Conservation (phyloP, 768 basidiomycete species). For the Russula lepida region DNA sequence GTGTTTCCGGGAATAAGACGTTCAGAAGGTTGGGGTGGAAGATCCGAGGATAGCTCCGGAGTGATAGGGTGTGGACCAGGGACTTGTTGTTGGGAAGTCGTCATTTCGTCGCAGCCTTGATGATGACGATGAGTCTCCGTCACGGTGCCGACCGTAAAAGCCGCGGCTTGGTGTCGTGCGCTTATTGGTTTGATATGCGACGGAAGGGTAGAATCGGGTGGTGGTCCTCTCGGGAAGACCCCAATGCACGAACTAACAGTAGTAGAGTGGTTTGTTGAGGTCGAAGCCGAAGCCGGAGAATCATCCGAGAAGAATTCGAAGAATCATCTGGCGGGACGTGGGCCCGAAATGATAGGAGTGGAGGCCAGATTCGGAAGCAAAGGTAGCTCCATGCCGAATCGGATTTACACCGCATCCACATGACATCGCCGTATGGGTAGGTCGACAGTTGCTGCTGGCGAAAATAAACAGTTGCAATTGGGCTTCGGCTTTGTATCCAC, state of each 20-base stretch:
- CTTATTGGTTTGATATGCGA: neutral
- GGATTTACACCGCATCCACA: slow-evolving; percentile 1
- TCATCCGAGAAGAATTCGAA: neutral
- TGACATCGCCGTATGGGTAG: neutral
- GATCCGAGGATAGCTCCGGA: neutral
- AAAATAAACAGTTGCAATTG: too few species aligned
- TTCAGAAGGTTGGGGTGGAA: neutral
- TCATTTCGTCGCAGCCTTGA: neutral
- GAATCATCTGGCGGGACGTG: neutral
- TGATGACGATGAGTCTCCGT: neutral
- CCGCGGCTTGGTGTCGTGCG: neutral
- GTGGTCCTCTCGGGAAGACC: slow-evolving; percentile 5
- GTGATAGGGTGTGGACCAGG: neutral
- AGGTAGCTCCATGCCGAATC: neutral
- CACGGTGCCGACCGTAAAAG: neutral
- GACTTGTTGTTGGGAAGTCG: neutral
- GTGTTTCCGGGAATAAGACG: too few species aligned
- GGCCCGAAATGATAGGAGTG: neutral
- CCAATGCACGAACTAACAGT: neutral
- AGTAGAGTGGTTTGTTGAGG: neutral
- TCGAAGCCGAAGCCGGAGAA: neutral
- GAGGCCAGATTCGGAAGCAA: neutral
- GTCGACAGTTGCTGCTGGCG: neutral
- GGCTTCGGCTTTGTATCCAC: neutral
- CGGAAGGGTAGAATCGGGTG: neutral